Evolutionary conservation across 139 green algal genomes (phyloP), one percentile per base, ranked within the genome.

Genomic region (Astrephomene gubernaculifera): DNA sequence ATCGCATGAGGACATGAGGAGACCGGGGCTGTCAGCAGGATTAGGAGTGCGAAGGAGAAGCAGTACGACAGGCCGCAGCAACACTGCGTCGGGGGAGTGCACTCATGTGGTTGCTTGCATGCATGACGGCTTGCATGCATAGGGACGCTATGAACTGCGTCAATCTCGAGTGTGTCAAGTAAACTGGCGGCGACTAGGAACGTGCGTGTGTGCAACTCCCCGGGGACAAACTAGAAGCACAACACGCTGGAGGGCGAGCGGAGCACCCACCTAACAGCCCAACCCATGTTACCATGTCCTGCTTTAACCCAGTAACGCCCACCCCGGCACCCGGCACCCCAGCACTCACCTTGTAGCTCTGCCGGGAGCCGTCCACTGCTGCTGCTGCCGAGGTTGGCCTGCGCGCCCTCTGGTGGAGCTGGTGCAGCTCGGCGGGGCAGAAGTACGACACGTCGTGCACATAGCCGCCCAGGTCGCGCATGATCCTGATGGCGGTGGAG

Each of bases 391-490:
- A n/a, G n/a, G n/a, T n/a, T n/a, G n/a, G n/a, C n/a, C n/a, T n/a
- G n/a, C n/a, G n/a, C n/a, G n/a, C n/a, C n/a, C n/a, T 64, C 5
- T 45, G 45, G 0, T 35, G 25, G 49, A 87, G 82, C 71, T 67
- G 2, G 7, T 87, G 60, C 38, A 87, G 82, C 57, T 80, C 54
- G 33, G 54, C 38, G 0, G 82, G 82, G 39, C 70, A 81, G 44
- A 76, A 82, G 71, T 78, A 78, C 43, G 71, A 65, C 70, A 87
- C 82, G 25, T 81, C 54, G 82, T 73, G 49, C 52, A 87, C 82
- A 29, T 87, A 87, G 35, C 33, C 82, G 25, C 75, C 71, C 29
- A 87, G 71, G 43, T 73, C 57, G 4, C 82, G 82, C 57, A 87
- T 81, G 70, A 87, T 87, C 39, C 82, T 80, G 54, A 19, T 9